These are phyloP conservation scores for Dispira simplex DNA, from an alignment of 192 early-diverging fungal species.

Conservation along the genomic window DNA sequence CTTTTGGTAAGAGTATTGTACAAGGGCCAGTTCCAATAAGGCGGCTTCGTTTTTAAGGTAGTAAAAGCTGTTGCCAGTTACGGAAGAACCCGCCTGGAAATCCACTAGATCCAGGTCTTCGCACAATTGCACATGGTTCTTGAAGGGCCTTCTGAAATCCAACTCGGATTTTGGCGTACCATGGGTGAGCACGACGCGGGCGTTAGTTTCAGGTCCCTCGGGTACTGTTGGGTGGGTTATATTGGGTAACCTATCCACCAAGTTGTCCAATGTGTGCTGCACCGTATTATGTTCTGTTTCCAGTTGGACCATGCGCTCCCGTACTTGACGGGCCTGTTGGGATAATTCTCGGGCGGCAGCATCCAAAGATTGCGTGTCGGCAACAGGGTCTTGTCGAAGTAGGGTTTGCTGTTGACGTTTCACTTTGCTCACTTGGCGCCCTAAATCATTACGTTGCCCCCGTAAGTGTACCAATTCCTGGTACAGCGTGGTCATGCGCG, in stretches of 20 bases:
- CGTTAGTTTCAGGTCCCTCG: constrained; percentile 56
- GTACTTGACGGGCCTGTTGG: constrained; percentile 36
- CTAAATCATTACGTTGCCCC: constrained; percentile 28
- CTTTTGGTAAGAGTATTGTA: constrained; percentile 72
- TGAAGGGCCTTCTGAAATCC: constrained; percentile 13
- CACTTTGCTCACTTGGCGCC: constrained; percentile 17
- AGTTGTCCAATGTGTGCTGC: constrained; percentile 35
- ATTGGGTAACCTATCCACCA: constrained; percentile 66
- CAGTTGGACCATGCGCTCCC: constrained; percentile 33
- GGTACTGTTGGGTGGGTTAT: constrained; percentile 54
- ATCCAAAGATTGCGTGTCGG: constrained; percentile 11
- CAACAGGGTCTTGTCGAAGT: background rate
- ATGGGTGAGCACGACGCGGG: constrained; percentile 32
- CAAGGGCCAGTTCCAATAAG: constrained; percentile 71
- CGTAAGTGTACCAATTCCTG: constrained; percentile 28
- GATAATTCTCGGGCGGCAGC: constrained; percentile 17
- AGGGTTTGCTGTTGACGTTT: constrained; percentile 13
- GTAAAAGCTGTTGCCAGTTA: constrained; percentile 71
- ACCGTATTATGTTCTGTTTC: constrained; percentile 30
- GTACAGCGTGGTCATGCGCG: constrained; percentile 21
- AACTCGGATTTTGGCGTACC: constrained; percentile 20
- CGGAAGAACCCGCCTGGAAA: constrained; percentile 62
- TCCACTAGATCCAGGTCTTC: constrained; percentile 53
- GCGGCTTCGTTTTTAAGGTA: constrained; percentile 80
- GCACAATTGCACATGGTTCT: constrained; percentile 59